Percentiles rank a stretch among this genome's conserved stretches.
phyloP scores from a whole-genome alignment of 2,329 filamentous ascomycete species.

The Xylaria sp. region DNA sequence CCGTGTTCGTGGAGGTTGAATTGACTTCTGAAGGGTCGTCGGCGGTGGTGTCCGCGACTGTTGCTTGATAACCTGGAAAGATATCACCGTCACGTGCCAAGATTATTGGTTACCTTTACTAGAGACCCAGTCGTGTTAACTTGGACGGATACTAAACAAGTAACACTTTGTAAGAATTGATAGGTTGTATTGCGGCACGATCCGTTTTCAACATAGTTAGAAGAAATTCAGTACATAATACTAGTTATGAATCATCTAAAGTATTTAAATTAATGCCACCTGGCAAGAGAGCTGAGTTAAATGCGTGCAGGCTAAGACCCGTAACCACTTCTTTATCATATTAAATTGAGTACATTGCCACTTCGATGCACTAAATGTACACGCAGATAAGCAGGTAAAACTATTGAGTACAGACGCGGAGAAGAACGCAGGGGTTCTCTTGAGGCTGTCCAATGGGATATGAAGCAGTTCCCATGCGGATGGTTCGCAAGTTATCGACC shows the following conservation, averaged over 20 bases:
- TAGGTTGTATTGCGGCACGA: no score
- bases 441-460: not conserved
- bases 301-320: no score
- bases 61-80: not conserved
- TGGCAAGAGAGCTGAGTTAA: no score
- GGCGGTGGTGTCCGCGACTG: not conserved
- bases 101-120: no score
- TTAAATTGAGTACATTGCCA: not conserved
- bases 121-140: no score
- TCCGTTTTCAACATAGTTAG: not conserved
- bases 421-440: not conserved
- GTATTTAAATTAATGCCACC: no score
- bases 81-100: no score
- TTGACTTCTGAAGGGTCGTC: not conserved
- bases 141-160: no score
- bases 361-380: not conserved
- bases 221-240: no score
- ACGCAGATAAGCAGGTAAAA: not conserved
- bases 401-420: not conserved
- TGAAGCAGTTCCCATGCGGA: not conserved
- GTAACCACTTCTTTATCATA: no score
- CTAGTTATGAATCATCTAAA: no score
- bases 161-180: no score
- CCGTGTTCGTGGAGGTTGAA: not conserved
- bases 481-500: conserved; percentile 2